Base-by-base conservation (phyloP, 495 filamentous ascomycete species). In the Clavariopsis aquatica region DNA sequence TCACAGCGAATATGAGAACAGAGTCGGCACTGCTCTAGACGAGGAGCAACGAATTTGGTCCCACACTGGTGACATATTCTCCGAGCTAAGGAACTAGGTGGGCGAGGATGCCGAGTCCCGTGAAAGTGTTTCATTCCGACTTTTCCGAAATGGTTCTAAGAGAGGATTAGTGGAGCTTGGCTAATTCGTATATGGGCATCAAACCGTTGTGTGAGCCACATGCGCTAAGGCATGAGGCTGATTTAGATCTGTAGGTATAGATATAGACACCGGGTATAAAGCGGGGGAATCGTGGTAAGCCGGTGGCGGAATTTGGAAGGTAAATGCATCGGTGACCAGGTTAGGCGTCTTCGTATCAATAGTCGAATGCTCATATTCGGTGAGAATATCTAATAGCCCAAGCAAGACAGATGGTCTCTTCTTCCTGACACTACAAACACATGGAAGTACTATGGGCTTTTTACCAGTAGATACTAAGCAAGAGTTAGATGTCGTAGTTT, bases 61-160 rank as follows among this genome's bases (percentile, higher is more conserved):
- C 58, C 38, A 27, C 57, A 61, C 20, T 17, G 36, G 31, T 70
- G 67, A 62, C 62, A 70, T 36, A 63, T 34, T 19, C 27, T 19
- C 20, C 41, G 24, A 20, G 52, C 65, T 38, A 49, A 52, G 38
- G 38, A 26, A 29, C 27, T 52, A 19, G 57, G 58, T 13, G 34
- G n/a, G 10, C 20, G 1, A n/a, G 51, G n/a, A 22, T 10, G 27
- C 31, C 1, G 36, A 20, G 52, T 52, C 64, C 49, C 64, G 64
- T 62, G 64, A 57, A 27, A 4, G 1, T 36, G 19, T 34, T 41
- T 27, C 12, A 22, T 67, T 52, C 64, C 64, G 64, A 51, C 51
- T 31, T 57, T 67, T 52, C 64, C 58, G 64, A 62, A 1, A 15
- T 3, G 15, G 34, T 27, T 46, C 45, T 41, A 2, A 13, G 27